Conservation (phyloP, 148 eudicot genomes). For the Rheum nobile region DNA sequence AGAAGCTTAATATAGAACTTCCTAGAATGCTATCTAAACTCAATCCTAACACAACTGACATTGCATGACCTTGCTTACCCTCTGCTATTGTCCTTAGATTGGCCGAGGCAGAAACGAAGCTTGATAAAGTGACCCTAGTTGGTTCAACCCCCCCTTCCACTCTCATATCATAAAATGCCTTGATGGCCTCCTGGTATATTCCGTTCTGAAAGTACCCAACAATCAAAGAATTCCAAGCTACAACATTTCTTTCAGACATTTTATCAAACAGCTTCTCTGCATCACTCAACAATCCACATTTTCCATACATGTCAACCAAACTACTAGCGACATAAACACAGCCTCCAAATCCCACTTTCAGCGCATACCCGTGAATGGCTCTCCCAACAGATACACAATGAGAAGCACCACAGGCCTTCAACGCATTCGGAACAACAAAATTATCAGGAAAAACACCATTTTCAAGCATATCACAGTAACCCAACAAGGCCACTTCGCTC, state of each 20-base stretch:
- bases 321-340: constrained; percentile 50
- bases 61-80: constrained; percentile 51
- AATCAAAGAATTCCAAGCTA: constrained; percentile 48
- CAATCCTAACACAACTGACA: constrained; percentile 32
- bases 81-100: constrained; percentile 29
- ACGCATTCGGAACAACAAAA: constrained; percentile 31
- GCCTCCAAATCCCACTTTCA: constrained; percentile 29
- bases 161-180: constrained; percentile 37
- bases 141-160: constrained; percentile 32
- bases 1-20: constrained; percentile 45
- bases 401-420: constrained; percentile 51
- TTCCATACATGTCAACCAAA: constrained; percentile 58
- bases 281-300: constrained; percentile 38
- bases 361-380: constrained; percentile 39
- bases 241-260: constrained; percentile 38
- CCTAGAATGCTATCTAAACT: constrained; percentile 40
- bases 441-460: constrained; percentile 24
- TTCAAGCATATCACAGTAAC: constrained; percentile 23
- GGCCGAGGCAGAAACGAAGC: constrained; percentile 48
- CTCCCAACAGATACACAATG: constrained; percentile 25
- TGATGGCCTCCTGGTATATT: constrained; percentile 38
- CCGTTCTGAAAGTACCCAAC: constrained; percentile 25
- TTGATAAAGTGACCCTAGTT: constrained; percentile 35
- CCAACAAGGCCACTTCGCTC: constrained; percentile 23
- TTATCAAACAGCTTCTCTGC: constrained; percentile 32